These are phyloP conservation scores for Fusarium tjaetaba DNA, from an alignment of 2,329 filamentous ascomycete genomes.

Conservation along the genomic window DNA sequence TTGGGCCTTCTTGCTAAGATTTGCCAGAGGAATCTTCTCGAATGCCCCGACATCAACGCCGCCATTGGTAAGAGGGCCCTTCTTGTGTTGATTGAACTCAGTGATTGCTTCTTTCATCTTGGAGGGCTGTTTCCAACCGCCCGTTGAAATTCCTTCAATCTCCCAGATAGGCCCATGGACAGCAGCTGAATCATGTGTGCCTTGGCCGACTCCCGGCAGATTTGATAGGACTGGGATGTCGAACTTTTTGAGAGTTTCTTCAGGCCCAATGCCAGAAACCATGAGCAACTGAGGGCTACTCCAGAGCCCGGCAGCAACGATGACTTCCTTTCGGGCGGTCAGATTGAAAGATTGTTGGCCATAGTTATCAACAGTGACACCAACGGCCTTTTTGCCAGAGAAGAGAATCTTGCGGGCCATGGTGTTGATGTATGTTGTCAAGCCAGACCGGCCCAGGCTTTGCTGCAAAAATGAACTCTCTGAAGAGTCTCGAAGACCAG, in stretches of 20 bases:
- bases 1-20: not conserved
- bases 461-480: not conserved
- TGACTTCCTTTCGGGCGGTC: not conserved
- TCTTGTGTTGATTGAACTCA: not conserved
- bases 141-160: not conserved
- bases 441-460: not conserved
- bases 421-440: not conserved
- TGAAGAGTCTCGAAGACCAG: conserved; percentile 5
- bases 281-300: not conserved
- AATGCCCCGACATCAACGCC: not conserved
- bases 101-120: not conserved
- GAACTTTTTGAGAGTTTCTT: not conserved
- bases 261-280: not conserved
- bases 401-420: not conserved
- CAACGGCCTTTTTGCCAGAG: not conserved
- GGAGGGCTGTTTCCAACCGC: not conserved
- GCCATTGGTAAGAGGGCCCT: not conserved
- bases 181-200: not conserved
- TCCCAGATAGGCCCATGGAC: conserved; percentile 1
- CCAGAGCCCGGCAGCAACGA: not conserved
- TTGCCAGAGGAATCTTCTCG: not conserved
- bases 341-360: not conserved
- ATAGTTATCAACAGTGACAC: not conserved
- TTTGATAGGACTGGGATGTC: not conserved
- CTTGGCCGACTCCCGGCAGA: not conserved